Evolutionary conservation across 2,329 filamentous ascomycete species (phyloP).

Genomic region (Diaporthe capsici): DNA sequence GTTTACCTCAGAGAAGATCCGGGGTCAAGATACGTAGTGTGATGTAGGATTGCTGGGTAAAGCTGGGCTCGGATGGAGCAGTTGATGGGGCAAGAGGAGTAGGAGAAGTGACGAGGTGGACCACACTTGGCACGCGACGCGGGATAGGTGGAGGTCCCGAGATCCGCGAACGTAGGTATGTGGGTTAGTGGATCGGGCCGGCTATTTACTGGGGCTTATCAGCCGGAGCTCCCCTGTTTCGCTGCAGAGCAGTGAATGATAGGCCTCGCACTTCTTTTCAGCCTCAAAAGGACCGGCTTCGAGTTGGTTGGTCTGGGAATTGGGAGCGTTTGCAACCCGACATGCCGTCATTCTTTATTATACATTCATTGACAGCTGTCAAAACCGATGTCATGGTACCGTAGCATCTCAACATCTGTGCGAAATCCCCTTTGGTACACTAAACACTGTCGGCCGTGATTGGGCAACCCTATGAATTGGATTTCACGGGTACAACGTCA

Average conservation of each 20-base stretch:
- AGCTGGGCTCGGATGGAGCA: neutral
- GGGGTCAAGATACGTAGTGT: neutral
- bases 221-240: neutral
- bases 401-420: neutral
- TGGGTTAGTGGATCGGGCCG: constrained; percentile 28
- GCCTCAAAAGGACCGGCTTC: neutral
- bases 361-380: neutral
- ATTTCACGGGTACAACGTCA: constrained; percentile 10
- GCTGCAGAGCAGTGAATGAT: neutral
- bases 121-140: constrained; percentile 8
- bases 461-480: neutral
- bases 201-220: constrained; percentile 33
- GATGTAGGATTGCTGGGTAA: neutral
- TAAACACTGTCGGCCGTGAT: neutral
- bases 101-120: neutral
- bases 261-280: neutral
- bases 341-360: neutral
- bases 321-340: neutral
- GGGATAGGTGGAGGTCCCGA: constrained; percentile 27
- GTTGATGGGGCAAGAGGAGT: neutral
- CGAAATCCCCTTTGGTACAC: neutral
- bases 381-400: neutral
- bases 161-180: neutral
- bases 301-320: neutral
- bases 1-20: neutral